Conservation (phyloP, 495 filamentous ascomycete genomes). For the Pyrenopolyporus hunteri region DNA sequence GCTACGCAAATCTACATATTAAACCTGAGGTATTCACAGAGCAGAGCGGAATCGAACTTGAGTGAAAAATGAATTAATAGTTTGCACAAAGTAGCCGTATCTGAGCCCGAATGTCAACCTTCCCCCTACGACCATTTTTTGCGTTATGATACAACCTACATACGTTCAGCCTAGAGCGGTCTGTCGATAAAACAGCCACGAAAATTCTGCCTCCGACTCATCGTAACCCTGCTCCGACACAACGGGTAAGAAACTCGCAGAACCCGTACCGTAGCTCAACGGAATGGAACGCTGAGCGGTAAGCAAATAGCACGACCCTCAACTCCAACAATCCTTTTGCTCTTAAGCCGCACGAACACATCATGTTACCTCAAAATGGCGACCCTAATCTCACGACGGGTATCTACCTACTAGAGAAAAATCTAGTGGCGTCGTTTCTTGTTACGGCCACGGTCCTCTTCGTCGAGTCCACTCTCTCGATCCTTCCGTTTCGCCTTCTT, state of each 20-base stretch:
- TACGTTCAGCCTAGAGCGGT: background rate
- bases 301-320: slow-evolving; percentile 10
- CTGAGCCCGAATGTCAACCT: too few relatives aligned
- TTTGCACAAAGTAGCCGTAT: background rate
- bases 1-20: too few relatives aligned
- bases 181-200: background rate
- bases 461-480: slow-evolving; percentile 71
- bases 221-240: background rate
- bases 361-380: too few relatives aligned
- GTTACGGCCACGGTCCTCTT: slow-evolving; percentile 62
- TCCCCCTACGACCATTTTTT: slow-evolving; percentile 8
- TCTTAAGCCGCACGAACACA: background rate
- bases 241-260: background rate
- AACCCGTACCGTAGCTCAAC: background rate
- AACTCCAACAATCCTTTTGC: slow-evolving; percentile 10
- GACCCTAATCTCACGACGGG: background rate
- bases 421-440: slow-evolving; percentile 52
- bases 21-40: too few relatives aligned
- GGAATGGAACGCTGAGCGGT: background rate
- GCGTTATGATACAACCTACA: slow-evolving; percentile 11
- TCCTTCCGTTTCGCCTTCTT: slow-evolving; percentile 89
- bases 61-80: background rate
- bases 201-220: background rate
- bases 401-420: background rate
- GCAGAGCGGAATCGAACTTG: too few relatives aligned